Evolutionary conservation across 345 rosid genomes (phyloP).

Genomic region (Schrenkiella parvula): DNA sequence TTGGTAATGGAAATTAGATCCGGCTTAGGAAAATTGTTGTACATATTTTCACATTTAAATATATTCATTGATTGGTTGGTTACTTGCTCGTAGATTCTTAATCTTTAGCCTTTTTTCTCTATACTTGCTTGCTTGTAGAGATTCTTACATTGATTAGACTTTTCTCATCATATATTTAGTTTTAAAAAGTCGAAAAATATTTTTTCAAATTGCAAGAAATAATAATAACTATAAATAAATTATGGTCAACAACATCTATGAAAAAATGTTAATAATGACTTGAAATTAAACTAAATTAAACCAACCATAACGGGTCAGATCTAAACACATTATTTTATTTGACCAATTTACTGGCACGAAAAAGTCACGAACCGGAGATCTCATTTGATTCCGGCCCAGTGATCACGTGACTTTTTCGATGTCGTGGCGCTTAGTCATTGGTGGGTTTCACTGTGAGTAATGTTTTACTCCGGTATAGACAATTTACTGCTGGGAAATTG

Average conservation of each 20-base stretch:
- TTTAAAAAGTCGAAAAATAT: not conserved
- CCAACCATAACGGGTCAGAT: not conserved
- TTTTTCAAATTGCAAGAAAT: not conserved
- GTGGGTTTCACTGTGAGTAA: not conserved
- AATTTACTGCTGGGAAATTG: not conserved
- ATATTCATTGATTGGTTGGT: conserved; percentile 29
- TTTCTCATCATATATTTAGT: not conserved
- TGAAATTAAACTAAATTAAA: not conserved
- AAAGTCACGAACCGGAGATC: conserved; percentile 14
- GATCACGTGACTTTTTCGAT: not conserved
- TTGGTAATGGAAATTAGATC: conserved; percentile 25
- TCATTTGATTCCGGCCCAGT: not conserved
- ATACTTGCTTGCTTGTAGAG: no score
- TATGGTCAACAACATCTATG: not conserved
- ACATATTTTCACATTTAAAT: conserved; percentile 10
- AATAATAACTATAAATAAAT: not conserved
- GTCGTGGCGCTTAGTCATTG: not conserved
- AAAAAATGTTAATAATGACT: not conserved
- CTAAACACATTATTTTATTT: not conserved
- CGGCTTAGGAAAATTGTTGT: conserved; percentile 22
- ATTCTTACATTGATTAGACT: no score
- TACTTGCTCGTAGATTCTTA: not conserved
- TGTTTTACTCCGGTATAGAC: not conserved
- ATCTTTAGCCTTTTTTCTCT: no score
- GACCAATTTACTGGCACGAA: conserved; percentile 16